Evolutionary conservation across 1,284 basidiomycete genomes (phyloP), one percentile per base, ranked within the genome.

Genomic region (Papiliotrema fonsecae): DNA sequence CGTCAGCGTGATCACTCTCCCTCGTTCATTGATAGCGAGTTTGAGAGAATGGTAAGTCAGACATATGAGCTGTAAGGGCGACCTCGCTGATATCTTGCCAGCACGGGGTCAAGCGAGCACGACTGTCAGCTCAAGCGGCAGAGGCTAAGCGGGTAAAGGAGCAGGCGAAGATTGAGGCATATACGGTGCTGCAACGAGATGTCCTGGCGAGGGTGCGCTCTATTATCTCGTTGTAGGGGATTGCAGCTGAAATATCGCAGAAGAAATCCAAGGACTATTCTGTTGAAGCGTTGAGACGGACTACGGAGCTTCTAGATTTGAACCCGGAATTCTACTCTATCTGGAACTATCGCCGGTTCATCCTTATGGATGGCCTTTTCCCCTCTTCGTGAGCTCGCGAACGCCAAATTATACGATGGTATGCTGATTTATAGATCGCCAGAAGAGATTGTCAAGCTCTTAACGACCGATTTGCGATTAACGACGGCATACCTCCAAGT

Each of bases 281-380:
- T 44, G 67, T 71, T 25, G 84, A 86, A 18, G 82, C 87, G 0
- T 80, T 94, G 27, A 77, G 79, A 19, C 75, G 84, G 39, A 92
- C 88, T 2, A 84, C 82, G n/a, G 77, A 77, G 26, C 72, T 92
- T n/a, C 80, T 93, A 9, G 81, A 85, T 52, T 58, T 84, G 45
- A 92, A 93, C 65, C 88, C 89, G 6, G 90, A 93, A 57, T 89
- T 90, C 67, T 94, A 93, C 70, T 91, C 90, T 1, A 76, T 88
- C 39, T 96, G 92, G 92, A 93, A 93, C 72, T 92, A 90, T 70
- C 79, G 92, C 37, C 78, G 91, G 25, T 77, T 81, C 42, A 89
- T 93, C 54, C 73, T 93, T 18, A 67, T 84, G 27, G 73, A 82
- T n/a, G 85, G 84, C 4, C 73, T 88, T 35, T 89, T 93, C 62